phyloP scores from a whole-genome alignment of 1,284 basidiomycete species.

The Omphalotus olearius region DNA sequence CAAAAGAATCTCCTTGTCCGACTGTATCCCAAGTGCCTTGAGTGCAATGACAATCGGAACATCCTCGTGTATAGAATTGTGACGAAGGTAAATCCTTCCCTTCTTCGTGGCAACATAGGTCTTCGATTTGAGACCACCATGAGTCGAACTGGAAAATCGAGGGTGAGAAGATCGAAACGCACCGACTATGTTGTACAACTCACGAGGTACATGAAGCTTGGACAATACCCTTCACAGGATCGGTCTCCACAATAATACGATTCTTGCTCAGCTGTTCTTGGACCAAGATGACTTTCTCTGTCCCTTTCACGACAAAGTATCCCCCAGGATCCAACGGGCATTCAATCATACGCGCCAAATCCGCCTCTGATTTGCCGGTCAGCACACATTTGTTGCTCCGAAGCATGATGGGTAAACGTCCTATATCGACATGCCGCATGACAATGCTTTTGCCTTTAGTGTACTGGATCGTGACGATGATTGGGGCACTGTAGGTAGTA shows the following conservation, averaged over 20 bases:
- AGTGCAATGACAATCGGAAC: constrained; percentile 96
- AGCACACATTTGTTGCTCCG: constrained; percentile 93
- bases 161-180: constrained; percentile 9
- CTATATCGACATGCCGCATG: constrained; percentile 85
- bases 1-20: constrained; percentile 97
- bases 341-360: constrained; percentile 91
- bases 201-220: constrained; percentile 97
- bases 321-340: constrained; percentile 98
- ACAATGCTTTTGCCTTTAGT: constrained; percentile 91
- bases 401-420: constrained; percentile 95
- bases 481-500: constrained; percentile 92
- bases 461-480: constrained; percentile 95
- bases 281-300: constrained; percentile 98
- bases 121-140: constrained; percentile 97
- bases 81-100: constrained; percentile 91
- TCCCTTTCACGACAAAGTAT: constrained; percentile 99
- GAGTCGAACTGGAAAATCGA: constrained; percentile 71
- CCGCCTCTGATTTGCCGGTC: constrained; percentile 71
- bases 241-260: constrained; percentile 96
- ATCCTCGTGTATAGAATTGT: constrained; percentile 97
- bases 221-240: constrained; percentile 87
- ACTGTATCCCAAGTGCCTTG: constrained; percentile 94
- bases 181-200: constrained; percentile 26
- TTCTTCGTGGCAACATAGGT: constrained; percentile 97
- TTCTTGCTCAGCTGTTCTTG: constrained; percentile 99